These are phyloP conservation scores for Trichoderma brevicompactum DNA, from an alignment of 2,329 filamentous ascomycete species.

Conservation along the genomic window DNA sequence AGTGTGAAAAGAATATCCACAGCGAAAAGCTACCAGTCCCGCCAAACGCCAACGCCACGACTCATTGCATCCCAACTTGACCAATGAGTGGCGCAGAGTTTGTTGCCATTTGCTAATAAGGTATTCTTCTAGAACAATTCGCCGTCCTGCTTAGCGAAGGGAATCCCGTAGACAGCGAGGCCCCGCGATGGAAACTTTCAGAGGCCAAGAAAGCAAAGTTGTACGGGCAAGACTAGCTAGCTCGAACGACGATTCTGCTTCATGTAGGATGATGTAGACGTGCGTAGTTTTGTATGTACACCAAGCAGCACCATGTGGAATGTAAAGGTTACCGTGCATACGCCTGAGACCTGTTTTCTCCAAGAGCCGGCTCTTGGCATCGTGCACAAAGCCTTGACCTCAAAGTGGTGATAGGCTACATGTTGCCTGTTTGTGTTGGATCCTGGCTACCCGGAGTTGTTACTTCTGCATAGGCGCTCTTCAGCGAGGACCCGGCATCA, in stretches of 20 bases:
- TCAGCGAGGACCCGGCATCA: neutral
- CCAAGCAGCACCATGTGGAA: neutral
- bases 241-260: neutral
- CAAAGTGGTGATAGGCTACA: no score
- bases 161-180: neutral
- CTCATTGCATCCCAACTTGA: neutral
- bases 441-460: no score
- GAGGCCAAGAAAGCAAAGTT: neutral
- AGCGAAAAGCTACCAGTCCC: neutral
- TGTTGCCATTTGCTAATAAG: slow-evolving; percentile 23
- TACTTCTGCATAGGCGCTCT: no score
- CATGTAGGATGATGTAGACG: slow-evolving; percentile 12
- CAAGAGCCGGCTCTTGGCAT: no score
- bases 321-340: slow-evolving; percentile 1
- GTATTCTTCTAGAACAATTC: slow-evolving; percentile 22
- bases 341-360: neutral
- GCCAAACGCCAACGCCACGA: slow-evolving; percentile 16
- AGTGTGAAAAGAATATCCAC: slow-evolving; percentile 5
- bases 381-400: no score
- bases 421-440: no score
- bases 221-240: neutral
- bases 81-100: slow-evolving; percentile 5
- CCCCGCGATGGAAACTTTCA: neutral
- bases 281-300: neutral
- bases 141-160: neutral